Conservation (phyloP, 2,329 filamentous ascomycete species). For the Exophiala calicioides region DNA sequence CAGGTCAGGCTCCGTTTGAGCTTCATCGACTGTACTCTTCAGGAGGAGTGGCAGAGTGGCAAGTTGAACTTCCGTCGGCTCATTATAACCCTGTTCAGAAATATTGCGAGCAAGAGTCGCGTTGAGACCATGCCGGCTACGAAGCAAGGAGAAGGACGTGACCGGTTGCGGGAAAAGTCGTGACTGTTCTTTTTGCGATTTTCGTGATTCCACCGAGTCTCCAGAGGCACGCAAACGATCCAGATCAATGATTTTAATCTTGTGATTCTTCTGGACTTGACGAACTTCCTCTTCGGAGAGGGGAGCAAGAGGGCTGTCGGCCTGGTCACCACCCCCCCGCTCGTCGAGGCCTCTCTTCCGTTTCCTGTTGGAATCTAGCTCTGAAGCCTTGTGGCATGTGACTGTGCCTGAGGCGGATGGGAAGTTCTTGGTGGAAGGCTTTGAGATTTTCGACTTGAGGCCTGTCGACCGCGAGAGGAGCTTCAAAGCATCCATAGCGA, state of each 20-base stretch:
- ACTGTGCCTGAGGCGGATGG: constrained; percentile 44
- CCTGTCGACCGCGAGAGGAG: constrained; percentile 48
- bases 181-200: constrained; percentile 52
- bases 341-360: constrained; percentile 33
- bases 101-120: constrained; percentile 75
- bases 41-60: constrained; percentile 79
- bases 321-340: constrained; percentile 24
- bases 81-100: constrained; percentile 75
- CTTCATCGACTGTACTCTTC: constrained; percentile 43
- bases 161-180: constrained; percentile 78
- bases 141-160: constrained; percentile 72
- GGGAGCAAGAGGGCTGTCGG: neutral
- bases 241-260: constrained; percentile 81
- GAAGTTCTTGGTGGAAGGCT: constrained; percentile 35
- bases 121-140: constrained; percentile 71
- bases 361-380: constrained; percentile 40
- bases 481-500: constrained; percentile 49
- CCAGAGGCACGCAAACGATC: constrained; percentile 41
- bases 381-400: constrained; percentile 41
- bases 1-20: constrained; percentile 61
- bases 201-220: constrained; percentile 39
- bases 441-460: constrained; percentile 38
- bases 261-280: constrained; percentile 73
- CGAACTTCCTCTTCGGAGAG: constrained; percentile 60
- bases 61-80: constrained; percentile 93